Percentiles rank a stretch among this genome's conserved stretches.
Evolutionary conservation across 73 alveolate genomes (phyloP).

Genomic region (Paramecium bursaria): DNA sequence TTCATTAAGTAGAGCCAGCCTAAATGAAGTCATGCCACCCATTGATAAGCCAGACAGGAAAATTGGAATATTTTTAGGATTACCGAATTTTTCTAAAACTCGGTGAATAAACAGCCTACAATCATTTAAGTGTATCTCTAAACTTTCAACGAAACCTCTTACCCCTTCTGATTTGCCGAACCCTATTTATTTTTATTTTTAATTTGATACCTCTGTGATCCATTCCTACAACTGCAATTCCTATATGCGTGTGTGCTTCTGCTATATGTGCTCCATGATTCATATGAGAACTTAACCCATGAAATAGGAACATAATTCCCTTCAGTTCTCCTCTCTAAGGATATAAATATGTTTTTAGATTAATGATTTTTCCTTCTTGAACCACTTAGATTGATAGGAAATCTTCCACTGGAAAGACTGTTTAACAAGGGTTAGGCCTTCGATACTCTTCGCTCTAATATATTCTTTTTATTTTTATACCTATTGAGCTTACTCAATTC

Average conservation of each 20-base stretch:
- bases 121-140: slow-evolving; percentile 58
- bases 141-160: slow-evolving; percentile 66
- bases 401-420: slow-evolving; percentile 56
- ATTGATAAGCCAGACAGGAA: slow-evolving; percentile 64
- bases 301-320: slow-evolving; percentile 62
- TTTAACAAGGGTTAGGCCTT: slow-evolving; percentile 67
- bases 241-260: slow-evolving; percentile 28
- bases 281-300: slow-evolving; percentile 58
- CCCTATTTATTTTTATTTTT: no score
- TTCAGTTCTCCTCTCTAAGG: slow-evolving; percentile 48
- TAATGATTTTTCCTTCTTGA: slow-evolving; percentile 54
- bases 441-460: neutral
- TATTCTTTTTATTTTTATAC: neutral
- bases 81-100: slow-evolving; percentile 40
- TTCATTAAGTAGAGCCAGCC: slow-evolving; percentile 26
- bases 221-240: slow-evolving; percentile 60
- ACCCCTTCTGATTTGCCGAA: slow-evolving; percentile 65
- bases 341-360: slow-evolving; percentile 39
- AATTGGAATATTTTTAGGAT: slow-evolving; percentile 13
- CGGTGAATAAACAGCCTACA: slow-evolving; percentile 28
- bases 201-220: slow-evolving; percentile 74
- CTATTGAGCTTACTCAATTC: neutral
- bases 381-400: slow-evolving; percentile 54
- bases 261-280: slow-evolving; percentile 70
- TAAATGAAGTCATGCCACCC: slow-evolving; percentile 70